Conservation (phyloP, 139 green algal genomes). For the Yamagishiella unicocca region DNA sequence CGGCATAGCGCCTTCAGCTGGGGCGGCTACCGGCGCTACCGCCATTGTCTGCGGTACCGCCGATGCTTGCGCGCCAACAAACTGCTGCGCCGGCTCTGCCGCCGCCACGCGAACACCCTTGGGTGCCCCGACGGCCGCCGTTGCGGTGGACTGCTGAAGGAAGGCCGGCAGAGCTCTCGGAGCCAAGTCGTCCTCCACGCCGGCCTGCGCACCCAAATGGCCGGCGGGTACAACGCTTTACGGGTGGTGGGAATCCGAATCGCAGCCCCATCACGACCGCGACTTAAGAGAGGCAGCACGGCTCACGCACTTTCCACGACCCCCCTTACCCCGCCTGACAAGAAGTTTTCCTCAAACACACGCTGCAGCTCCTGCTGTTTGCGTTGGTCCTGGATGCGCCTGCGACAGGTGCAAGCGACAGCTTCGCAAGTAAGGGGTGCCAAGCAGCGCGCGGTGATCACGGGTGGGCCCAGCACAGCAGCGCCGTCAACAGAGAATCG, state of each 20-base stretch:
- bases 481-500: too few species aligned
- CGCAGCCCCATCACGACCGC: too few species aligned
- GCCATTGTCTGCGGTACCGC: not conserved
- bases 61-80: not conserved
- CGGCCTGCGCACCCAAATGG: not conserved
- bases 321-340: not conserved
- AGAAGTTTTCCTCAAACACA: slow-evolving; percentile 44
- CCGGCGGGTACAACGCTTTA: not conserved
- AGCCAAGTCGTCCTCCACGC: slow-evolving; percentile 16
- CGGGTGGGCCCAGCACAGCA: too few species aligned
- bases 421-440: too few species aligned
- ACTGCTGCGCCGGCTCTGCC: not conserved
- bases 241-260: not conserved
- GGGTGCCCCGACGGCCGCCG: not conserved
- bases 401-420: not conserved
- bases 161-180: not conserved
- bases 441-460: too few species aligned
- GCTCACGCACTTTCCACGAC: too few species aligned
- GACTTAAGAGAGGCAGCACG: not conserved
- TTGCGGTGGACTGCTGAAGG: not conserved
- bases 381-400: slow-evolving; percentile 23
- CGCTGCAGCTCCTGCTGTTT: slow-evolving; percentile 40
- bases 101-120: not conserved
- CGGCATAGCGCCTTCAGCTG: not conserved
- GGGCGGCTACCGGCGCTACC: not conserved